phyloP scores from a whole-genome alignment of 1,139 yeast species.

The Zygosaccharomyces sapae region DNA sequence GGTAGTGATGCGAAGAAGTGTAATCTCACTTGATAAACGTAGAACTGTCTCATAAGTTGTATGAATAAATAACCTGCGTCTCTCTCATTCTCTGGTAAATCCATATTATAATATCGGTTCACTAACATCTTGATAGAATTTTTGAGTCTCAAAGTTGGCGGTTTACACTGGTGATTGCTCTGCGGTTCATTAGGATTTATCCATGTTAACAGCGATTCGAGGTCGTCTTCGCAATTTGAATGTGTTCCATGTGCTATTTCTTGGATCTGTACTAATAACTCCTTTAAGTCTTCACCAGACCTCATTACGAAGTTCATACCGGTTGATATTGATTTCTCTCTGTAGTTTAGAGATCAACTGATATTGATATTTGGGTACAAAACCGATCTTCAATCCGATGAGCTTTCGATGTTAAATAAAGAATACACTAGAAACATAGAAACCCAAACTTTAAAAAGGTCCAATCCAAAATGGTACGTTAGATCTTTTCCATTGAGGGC shows the following conservation, averaged over 20 bases:
- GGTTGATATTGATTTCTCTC: background rate
- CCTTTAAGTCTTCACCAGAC: constrained; percentile 4
- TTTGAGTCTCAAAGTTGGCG: constrained; percentile 28
- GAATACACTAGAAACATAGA: background rate
- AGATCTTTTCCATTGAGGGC: background rate
- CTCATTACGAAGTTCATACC: background rate
- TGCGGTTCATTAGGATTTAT: constrained; percentile 25
- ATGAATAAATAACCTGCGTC: constrained; percentile 6
- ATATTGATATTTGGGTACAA: background rate
- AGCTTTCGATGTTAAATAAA: background rate
- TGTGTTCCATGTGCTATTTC: constrained; percentile 7
- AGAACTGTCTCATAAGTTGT: constrained; percentile 19
- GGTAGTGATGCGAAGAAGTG: constrained; percentile 23
- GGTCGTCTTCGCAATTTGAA: constrained; percentile 21
- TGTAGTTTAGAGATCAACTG: background rate
- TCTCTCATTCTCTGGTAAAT: background rate
- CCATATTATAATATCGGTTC: constrained; percentile 7
- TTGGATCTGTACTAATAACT: constrained; percentile 3
- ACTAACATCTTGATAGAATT: constrained; percentile 21
- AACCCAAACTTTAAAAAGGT: background rate
- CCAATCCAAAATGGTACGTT: background rate
- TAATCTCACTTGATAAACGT: constrained; percentile 21
- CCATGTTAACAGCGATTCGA: constrained; percentile 29
- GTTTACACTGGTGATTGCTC: constrained; percentile 25
- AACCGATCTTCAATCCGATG: constrained; percentile 2